Conservation (phyloP, 2,329 filamentous ascomycete species). For the Cladosporium sp. region DNA sequence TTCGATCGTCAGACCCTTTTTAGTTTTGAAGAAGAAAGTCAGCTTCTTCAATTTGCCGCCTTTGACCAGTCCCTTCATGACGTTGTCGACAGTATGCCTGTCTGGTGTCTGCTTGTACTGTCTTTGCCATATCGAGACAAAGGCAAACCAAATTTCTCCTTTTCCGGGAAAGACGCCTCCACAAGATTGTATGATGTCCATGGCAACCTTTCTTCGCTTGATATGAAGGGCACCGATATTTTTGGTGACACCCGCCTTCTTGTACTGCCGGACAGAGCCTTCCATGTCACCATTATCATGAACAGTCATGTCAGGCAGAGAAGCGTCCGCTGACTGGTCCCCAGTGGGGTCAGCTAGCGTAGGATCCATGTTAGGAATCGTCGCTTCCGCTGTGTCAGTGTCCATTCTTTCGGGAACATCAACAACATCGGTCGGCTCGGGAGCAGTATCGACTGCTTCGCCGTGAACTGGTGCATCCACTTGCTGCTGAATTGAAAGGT, state of each 20-base stretch:
- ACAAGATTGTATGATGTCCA: slow-evolving; percentile 51
- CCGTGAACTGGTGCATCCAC: not conserved
- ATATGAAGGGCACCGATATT: slow-evolving; percentile 17
- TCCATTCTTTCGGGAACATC: not conserved
- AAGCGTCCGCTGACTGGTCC: not conserved
- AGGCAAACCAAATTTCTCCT: slow-evolving; percentile 53
- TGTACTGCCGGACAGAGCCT: not conserved
- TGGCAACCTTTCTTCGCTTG: slow-evolving; percentile 47
- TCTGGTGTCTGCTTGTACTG: slow-evolving; percentile 45
- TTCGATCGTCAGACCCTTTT: slow-evolving; percentile 45
- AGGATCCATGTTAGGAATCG: not conserved
- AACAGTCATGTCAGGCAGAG: not conserved
- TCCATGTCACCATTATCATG: not conserved
- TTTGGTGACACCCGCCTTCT: slow-evolving; percentile 4
- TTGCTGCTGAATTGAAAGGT: not conserved
- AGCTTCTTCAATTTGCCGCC: slow-evolving; percentile 50
- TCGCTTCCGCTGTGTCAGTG: not conserved
- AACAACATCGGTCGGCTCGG: not conserved
- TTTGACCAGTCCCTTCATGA: slow-evolving; percentile 48
- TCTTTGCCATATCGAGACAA: slow-evolving; percentile 50
- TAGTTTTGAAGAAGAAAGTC: slow-evolving; percentile 48
- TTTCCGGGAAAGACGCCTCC: slow-evolving; percentile 54
- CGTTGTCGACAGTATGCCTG: slow-evolving; percentile 47
- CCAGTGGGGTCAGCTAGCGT: not conserved
- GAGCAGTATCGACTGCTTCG: not conserved